Evolutionary conservation across 306 rosid species (phyloP), one percentile per base, ranked within the genome.

Genomic region (Heteromeles arbutifolia): DNA sequence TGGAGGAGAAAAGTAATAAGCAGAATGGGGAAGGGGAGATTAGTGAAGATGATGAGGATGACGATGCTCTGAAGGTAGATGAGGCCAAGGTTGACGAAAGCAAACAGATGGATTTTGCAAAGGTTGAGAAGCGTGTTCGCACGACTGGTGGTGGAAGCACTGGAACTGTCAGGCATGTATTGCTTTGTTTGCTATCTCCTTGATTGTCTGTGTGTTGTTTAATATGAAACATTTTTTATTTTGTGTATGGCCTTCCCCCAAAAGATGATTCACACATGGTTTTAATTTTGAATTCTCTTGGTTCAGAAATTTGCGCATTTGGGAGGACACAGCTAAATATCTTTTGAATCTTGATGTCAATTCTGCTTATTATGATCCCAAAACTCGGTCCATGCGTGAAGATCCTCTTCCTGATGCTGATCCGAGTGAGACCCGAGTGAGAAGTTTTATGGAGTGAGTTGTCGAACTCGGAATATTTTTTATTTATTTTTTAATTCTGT

Each of bases 71-170:
- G 34, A 88, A 39, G 80, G 85, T 86, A 5, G 91, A 90, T 76
- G 92, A 90, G 80, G 92, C 96, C 21, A 90, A 88, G 74, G 90
- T 88, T 54, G 96, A 90, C 41, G 90, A 88, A 34, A 88, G 88
- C 79, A 86, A 88, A 66, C 87, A 86, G 32, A 77, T 88, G 88
- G 88, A 88, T 76, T 88, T 86, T 79, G 91, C 91, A 2, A 90
- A 88, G 86, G 93, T 88, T 83, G 90, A 90, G 71, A 90, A 88
- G 73, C 84, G 85, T 76, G 91, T 90, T 6, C 70, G 90, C 6
- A 88, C 93, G 2, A 88, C 90, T 4, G 87, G 89, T 67, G 89
- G 96, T 78, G 91, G 91, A n/a, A 86, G 85, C 81, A 86, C 92
- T 4, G 87, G 92, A 80, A 85, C 91, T 80, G 90, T 88, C 24